Evolutionary conservation across 371 early-diverging fungal species (phyloP).

Genomic region (Haplosporangium sp.): DNA sequence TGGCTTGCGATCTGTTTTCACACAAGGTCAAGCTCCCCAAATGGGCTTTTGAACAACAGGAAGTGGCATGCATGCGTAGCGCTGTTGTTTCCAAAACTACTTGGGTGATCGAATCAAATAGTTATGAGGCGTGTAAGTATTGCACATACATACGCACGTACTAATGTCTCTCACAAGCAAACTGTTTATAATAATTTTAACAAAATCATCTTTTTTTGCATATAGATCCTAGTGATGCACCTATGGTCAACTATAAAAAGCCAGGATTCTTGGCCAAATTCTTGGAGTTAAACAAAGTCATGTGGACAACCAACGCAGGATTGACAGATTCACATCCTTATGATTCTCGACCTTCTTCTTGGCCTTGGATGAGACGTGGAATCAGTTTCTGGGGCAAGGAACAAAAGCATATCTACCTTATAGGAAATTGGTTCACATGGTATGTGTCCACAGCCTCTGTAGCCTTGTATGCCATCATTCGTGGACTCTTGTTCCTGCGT

Average conservation of each 20-base stretch:
- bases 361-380: slow-evolving; percentile 89
- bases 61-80: slow-evolving; percentile 87
- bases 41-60: slow-evolving; percentile 98
- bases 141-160: no score
- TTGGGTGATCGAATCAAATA: slow-evolving; percentile 73
- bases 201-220: background rate
- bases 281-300: slow-evolving; percentile 80
- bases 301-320: slow-evolving; percentile 87
- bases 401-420: slow-evolving; percentile 84
- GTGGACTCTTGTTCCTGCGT: slow-evolving; percentile 70
- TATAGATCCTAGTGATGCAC: slow-evolving; percentile 58
- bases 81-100: slow-evolving; percentile 71
- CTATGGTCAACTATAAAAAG: slow-evolving; percentile 58
- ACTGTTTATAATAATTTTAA: no score
- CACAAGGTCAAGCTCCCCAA: slow-evolving; percentile 86
- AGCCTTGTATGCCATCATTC: slow-evolving; percentile 69
- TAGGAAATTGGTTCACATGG: slow-evolving; percentile 97
- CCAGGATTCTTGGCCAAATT: slow-evolving; percentile 84
- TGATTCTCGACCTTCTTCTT: slow-evolving; percentile 82
- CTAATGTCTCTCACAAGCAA: no score
- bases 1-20: slow-evolving; percentile 84
- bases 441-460: slow-evolving; percentile 82
- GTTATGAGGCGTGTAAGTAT: slow-evolving; percentile 61
- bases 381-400: slow-evolving; percentile 89
- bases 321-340: slow-evolving; percentile 90